phyloP scores from a whole-genome alignment of 1,284 basidiomycete species.

The Tilletia indica region DNA sequence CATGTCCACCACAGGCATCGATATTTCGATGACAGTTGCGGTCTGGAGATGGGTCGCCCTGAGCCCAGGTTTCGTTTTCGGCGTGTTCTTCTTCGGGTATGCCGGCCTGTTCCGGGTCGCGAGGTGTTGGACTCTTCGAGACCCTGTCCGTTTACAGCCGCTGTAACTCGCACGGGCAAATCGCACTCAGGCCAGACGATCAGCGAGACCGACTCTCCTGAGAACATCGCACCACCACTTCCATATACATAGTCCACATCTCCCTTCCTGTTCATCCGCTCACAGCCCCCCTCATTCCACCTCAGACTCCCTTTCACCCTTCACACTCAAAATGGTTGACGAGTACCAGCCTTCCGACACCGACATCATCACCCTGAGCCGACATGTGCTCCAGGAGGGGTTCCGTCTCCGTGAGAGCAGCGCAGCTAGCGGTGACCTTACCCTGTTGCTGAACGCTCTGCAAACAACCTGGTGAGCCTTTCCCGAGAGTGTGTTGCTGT shows the following conservation, averaged over 20 bases:
- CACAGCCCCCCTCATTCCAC: not conserved
- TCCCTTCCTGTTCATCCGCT: not conserved
- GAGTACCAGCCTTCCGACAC: constrained; percentile 45
- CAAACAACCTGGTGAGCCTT: constrained; percentile 66
- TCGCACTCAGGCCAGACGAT: too few relatives aligned
- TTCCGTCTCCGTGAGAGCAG: constrained; percentile 32
- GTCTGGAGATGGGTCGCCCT: too few relatives aligned
- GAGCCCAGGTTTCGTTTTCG: too few relatives aligned
- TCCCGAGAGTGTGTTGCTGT: not conserved
- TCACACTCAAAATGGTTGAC: constrained; percentile 5
- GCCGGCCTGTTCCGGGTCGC: too few relatives aligned
- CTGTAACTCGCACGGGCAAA: too few relatives aligned
- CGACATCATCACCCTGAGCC: constrained; percentile 54
- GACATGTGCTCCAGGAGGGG: constrained; percentile 53
- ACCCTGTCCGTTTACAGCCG: too few relatives aligned
- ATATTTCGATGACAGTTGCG: not conserved
- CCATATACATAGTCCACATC: not conserved
- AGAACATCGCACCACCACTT: too few relatives aligned
- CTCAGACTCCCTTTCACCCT: not conserved
- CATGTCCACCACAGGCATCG: too few relatives aligned
- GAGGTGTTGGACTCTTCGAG: too few relatives aligned
- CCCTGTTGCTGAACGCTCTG: constrained; percentile 88
- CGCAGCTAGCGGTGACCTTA: constrained; percentile 73
- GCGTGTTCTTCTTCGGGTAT: too few relatives aligned
- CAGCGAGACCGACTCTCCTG: too few relatives aligned